phyloP scores from a whole-genome alignment of 805 yeast genomes.

The Metschnikowia continentalis region DNA sequence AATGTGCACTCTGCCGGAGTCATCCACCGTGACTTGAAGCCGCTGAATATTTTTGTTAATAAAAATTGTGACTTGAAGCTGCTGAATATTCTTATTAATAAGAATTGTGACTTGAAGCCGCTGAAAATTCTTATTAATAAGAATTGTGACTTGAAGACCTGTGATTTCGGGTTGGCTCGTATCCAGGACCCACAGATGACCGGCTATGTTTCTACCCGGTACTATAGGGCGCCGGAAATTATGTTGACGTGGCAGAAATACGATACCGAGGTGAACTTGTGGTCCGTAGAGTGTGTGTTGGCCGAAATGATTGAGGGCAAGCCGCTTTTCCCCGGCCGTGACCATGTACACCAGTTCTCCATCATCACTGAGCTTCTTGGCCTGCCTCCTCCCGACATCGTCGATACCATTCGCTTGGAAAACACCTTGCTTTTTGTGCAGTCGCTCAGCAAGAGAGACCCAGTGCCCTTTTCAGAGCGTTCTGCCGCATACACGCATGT shows the following conservation, averaged over 20 bases:
- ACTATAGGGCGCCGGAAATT: slow-evolving; percentile 96
- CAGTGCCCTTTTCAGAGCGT: slow-evolving; percentile 80
- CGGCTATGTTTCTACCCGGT: slow-evolving; percentile 93
- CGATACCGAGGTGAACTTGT: slow-evolving; percentile 93
- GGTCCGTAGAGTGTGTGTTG: slow-evolving; percentile 97
- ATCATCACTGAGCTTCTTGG: slow-evolving; percentile 95
- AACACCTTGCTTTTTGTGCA: slow-evolving; percentile 92
- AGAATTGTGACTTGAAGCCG: too few relatives aligned
- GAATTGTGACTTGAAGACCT: slow-evolving; percentile 85
- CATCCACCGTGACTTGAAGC: slow-evolving; percentile 84
- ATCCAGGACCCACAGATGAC: slow-evolving; percentile 99
- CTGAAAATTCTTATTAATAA: slow-evolving; percentile 80
- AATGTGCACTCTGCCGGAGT: slow-evolving; percentile 91
- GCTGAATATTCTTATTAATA: too few relatives aligned
- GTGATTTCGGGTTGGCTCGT: slow-evolving; percentile 94
- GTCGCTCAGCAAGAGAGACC: slow-evolving; percentile 87
- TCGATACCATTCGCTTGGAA: slow-evolving; percentile 92
- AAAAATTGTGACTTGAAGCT: too few relatives aligned
- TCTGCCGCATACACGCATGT: slow-evolving; percentile 57
- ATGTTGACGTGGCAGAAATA: slow-evolving; percentile 99
- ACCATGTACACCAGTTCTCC: slow-evolving; percentile 96
- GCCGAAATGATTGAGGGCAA: slow-evolving; percentile 98
- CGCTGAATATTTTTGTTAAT: too few relatives aligned
- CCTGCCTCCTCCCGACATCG: slow-evolving; percentile 93
- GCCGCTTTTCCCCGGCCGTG: slow-evolving; percentile 96